Conservation (phyloP, 805 yeast genomes). For the Saccharomycopsis sp. region DNA sequence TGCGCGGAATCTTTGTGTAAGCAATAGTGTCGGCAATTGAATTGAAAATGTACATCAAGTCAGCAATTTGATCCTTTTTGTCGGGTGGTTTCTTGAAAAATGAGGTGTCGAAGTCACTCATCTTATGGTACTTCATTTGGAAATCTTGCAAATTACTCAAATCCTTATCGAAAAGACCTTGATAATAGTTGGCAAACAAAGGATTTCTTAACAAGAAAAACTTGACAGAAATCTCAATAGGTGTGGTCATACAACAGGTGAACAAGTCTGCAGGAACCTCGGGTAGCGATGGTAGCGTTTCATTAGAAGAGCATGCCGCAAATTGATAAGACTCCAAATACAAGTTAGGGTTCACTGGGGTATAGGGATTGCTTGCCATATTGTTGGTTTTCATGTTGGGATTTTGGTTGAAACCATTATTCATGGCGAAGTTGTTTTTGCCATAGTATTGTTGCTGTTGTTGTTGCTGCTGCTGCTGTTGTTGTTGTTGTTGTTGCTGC, state of each 20-base stretch:
- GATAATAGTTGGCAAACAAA: constrained; percentile 37
- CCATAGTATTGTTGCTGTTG: not conserved
- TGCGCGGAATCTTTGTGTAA: constrained; percentile 85
- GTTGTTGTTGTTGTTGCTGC: constrained; percentile 29
- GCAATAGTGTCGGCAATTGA: constrained; percentile 98
- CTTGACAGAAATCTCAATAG: constrained; percentile 85
- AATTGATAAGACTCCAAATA: constrained; percentile 85
- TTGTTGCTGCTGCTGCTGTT: constrained; percentile 1
- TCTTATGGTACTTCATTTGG: constrained; percentile 23
- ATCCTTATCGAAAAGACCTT: constrained; percentile 29
- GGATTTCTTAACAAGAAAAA: constrained; percentile 88
- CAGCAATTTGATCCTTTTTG: constrained; percentile 91
- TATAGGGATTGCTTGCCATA: not conserved
- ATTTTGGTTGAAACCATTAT: constrained; percentile 1
- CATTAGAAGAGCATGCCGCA: constrained; percentile 86
- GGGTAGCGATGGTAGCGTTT: constrained; percentile 84
- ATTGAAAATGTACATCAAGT: constrained; percentile 93
- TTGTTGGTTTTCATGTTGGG: not conserved
- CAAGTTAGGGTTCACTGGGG: constrained; percentile 19
- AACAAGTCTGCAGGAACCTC: constrained; percentile 92
- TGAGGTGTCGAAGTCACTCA: constrained; percentile 57
- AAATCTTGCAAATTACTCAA: constrained; percentile 19
- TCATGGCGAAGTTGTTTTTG: not conserved
- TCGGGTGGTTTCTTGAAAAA: constrained; percentile 59
- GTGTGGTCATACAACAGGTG: constrained; percentile 91